phyloP scores from a whole-genome alignment of 23 red algal genomes.

The Gracilaria gracilis region DNA sequence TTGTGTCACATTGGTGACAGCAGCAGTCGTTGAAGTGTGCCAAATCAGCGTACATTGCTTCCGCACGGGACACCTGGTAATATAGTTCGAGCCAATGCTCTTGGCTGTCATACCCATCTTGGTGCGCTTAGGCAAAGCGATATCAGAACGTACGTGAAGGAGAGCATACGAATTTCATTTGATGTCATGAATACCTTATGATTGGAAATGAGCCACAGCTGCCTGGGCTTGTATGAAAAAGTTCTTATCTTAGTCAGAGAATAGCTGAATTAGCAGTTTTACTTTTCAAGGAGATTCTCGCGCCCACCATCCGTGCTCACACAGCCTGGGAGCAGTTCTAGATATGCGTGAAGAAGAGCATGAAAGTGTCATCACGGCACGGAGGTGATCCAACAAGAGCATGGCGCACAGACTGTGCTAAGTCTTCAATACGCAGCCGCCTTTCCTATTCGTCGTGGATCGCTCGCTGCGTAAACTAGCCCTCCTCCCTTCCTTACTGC shows the following conservation, averaged over 20 bases:
- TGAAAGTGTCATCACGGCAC: background rate
- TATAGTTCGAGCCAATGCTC: background rate
- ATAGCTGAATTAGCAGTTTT: conserved; percentile 15
- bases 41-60: background rate
- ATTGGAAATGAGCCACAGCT: background rate
- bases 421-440: conserved; percentile 84
- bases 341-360: background rate
- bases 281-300: background rate
- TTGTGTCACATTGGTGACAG: background rate
- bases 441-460: conserved; percentile 78
- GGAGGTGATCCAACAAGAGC: background rate
- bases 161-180: background rate
- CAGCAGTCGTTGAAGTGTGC: background rate
- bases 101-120: background rate
- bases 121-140: background rate
- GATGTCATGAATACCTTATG: background rate
- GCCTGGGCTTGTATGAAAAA: background rate
- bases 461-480: conserved; percentile 76
- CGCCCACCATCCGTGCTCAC: background rate
- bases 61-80: background rate
- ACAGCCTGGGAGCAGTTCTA: background rate
- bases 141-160: background rate
- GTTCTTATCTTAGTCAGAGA: background rate
- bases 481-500: conserved; percentile 35
- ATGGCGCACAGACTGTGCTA: background rate